Conservation (phyloP, 257 asterid species). For the Ophiorrhiza pumila region DNA sequence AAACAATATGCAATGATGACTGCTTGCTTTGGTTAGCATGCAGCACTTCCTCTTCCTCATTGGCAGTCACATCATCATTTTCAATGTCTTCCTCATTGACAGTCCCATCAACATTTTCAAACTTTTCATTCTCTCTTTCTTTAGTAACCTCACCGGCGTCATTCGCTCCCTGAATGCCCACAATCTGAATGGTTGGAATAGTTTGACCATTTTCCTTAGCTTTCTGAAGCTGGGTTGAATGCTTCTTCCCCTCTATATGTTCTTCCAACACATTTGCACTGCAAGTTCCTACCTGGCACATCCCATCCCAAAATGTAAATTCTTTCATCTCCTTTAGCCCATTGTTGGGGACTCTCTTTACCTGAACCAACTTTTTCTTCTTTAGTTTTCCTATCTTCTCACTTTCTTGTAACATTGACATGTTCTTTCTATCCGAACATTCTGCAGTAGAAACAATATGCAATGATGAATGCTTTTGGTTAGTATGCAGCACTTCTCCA, state of each 20-base stretch:
- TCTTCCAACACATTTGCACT: slow-evolving; percentile 22
- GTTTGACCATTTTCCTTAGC: slow-evolving; percentile 1
- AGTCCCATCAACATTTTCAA: not conserved
- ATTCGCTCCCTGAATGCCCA: not conserved
- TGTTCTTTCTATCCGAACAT: slow-evolving; percentile 2
- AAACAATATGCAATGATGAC: not conserved
- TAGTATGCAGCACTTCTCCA: not conserved
- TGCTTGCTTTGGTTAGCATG: slow-evolving; percentile 13
- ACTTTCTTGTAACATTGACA: slow-evolving; percentile 10
- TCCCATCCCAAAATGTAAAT: slow-evolving; percentile 43
- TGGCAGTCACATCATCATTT: not conserved
- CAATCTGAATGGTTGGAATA: not conserved
- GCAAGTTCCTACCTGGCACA: slow-evolving; percentile 42
- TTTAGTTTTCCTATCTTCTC: slow-evolving; percentile 3
- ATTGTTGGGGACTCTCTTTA: slow-evolving; percentile 10
- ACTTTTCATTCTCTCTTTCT: not conserved
- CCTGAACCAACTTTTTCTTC: slow-evolving; percentile 7
- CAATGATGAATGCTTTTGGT: slow-evolving; percentile 18
- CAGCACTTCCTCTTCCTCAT: not conserved
- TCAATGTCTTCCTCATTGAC: not conserved
- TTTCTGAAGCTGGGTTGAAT: slow-evolving; percentile 22
- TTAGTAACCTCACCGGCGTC: slow-evolving; percentile 3
- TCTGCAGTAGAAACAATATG: not conserved
- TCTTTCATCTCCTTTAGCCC: slow-evolving; percentile 18
- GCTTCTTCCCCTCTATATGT: slow-evolving; percentile 32